Conservation (phyloP, 2,329 filamentous ascomycete species). For the Knoxdaviesia proteae region DNA sequence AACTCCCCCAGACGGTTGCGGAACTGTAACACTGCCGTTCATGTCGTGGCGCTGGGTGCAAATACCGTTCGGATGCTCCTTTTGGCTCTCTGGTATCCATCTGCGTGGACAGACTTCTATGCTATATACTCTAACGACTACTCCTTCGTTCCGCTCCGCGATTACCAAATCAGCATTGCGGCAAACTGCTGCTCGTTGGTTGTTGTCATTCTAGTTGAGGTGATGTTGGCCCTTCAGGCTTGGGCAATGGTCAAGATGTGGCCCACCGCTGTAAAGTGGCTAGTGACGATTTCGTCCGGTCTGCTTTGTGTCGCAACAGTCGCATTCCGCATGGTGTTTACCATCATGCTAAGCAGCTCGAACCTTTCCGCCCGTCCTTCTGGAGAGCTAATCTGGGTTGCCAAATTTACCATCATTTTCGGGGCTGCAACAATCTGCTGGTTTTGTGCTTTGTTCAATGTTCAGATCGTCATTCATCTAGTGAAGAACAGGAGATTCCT, state of each 20-base stretch:
- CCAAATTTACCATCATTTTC: constrained; percentile 15
- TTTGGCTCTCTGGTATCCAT: constrained; percentile 36
- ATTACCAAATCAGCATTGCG: constrained; percentile 16
- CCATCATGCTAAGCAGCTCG: too few species aligned
- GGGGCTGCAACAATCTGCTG: constrained; percentile 24
- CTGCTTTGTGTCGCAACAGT: constrained; percentile 7
- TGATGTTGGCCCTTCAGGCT: constrained; percentile 28
- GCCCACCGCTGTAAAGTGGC: constrained; percentile 15
- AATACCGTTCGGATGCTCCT: constrained; percentile 41
- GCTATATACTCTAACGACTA: constrained; percentile 33
- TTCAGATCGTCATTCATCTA: constrained; percentile 26
- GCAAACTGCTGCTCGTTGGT: constrained; percentile 21
- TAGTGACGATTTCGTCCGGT: too few species aligned
- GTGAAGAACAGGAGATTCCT: constrained; percentile 24
- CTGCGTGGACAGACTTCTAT: constrained; percentile 41
- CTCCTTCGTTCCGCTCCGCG: constrained; percentile 18
- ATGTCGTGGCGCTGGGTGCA: constrained; percentile 36
- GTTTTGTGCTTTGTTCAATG: constrained; percentile 34
- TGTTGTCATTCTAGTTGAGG: constrained; percentile 22
- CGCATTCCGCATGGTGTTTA: constrained; percentile 8
- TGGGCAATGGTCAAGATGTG: constrained; percentile 30
- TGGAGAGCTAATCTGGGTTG: constrained; percentile 13
- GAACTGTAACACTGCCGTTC: constrained; percentile 44
- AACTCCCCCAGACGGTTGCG: constrained; percentile 44
- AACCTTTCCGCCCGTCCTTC: constrained; percentile 10